These are phyloP conservation scores for Boletus eberwhitei DNA, from an alignment of 768 basidiomycete species.

Conservation along the genomic window DNA sequence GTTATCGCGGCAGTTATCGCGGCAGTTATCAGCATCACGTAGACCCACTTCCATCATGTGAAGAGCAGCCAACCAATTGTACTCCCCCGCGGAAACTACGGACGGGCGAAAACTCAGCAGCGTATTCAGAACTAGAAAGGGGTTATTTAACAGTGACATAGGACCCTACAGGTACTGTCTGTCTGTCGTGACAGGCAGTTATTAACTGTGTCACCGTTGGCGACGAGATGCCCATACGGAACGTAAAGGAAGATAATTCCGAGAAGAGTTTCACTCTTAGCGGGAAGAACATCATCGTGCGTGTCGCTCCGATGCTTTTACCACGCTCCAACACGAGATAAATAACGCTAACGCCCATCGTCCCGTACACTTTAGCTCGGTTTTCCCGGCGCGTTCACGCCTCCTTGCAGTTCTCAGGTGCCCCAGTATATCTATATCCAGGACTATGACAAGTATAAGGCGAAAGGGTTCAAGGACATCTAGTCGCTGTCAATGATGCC, in stretches of 20 bases:
- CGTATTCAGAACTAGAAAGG: too few species aligned
- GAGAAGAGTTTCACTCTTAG: slow-evolving; percentile 39
- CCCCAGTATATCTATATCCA: slow-evolving; percentile 71
- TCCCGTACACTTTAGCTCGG: slow-evolving; percentile 47
- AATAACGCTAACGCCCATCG: not conserved
- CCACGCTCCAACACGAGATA: not conserved
- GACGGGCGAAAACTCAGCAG: too few species aligned
- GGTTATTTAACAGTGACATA: too few species aligned
- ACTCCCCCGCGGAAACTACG: too few species aligned
- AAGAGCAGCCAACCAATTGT: too few species aligned
- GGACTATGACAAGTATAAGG: slow-evolving; percentile 66
- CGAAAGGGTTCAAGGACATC: slow-evolving; percentile 69
- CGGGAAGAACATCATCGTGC: slow-evolving; percentile 64
- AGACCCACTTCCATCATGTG: too few species aligned
- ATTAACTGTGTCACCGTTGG: too few species aligned
- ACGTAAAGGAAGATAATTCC: slow-evolving; percentile 60
- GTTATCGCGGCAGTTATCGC: too few species aligned
- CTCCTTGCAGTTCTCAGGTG: slow-evolving; percentile 63
- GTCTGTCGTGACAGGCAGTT: too few species aligned
- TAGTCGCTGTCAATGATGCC: slow-evolving; percentile 77
- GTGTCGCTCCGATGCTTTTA: slow-evolving; percentile 16
- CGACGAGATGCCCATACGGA: slow-evolving; percentile 43
- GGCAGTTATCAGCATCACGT: too few species aligned
- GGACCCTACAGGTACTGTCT: too few species aligned
- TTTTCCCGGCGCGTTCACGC: slow-evolving; percentile 77